Percentiles rank a stretch among this genome's conserved stretches.
These are phyloP conservation scores for Schizophyllum amplum DNA, from an alignment of 1,284 basidiomycete genomes.

Conservation along the genomic window DNA sequence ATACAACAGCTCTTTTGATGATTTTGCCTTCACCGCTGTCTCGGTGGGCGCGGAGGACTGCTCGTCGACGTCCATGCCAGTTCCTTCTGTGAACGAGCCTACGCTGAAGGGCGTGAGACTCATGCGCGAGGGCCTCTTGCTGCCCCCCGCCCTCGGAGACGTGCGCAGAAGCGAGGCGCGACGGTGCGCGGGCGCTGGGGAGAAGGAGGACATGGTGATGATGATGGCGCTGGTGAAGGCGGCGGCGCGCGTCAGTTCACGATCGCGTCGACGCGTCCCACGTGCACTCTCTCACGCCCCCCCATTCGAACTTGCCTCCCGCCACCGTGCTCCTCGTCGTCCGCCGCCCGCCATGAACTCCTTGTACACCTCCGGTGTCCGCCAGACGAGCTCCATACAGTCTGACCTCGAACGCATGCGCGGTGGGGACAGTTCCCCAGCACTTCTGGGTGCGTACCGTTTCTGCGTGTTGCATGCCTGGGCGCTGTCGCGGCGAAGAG, in stretches of 20 bases:
- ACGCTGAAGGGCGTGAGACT: background rate
- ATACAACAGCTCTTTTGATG: constrained; percentile 43
- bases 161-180: constrained; percentile 22
- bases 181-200: constrained; percentile 43
- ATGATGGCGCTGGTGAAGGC: background rate
- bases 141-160: background rate
- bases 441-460: constrained; percentile 66
- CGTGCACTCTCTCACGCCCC: constrained; percentile 1
- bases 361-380: constrained; percentile 85
- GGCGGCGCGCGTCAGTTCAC: background rate
- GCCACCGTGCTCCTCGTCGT: background rate
- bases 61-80: constrained; percentile 58
- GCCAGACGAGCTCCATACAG: constrained; percentile 85
- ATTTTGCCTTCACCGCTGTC: constrained; percentile 19
- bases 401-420: constrained; percentile 78
- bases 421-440: constrained; percentile 71
- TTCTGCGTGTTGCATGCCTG: background rate
- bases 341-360: constrained; percentile 66
- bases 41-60: constrained; percentile 28
- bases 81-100: background rate
- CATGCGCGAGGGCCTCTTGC: background rate
- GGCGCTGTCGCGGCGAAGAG: background rate
- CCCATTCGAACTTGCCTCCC: constrained; percentile 7
- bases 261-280: background rate
- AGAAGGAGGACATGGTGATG: constrained; percentile 31